Percentiles rank a stretch among this genome's conserved stretches.
These are phyloP conservation scores for Cryptococcus jaspeensis DNA, from an alignment of 1,284 basidiomycete genomes.

Conservation along the genomic window DNA sequence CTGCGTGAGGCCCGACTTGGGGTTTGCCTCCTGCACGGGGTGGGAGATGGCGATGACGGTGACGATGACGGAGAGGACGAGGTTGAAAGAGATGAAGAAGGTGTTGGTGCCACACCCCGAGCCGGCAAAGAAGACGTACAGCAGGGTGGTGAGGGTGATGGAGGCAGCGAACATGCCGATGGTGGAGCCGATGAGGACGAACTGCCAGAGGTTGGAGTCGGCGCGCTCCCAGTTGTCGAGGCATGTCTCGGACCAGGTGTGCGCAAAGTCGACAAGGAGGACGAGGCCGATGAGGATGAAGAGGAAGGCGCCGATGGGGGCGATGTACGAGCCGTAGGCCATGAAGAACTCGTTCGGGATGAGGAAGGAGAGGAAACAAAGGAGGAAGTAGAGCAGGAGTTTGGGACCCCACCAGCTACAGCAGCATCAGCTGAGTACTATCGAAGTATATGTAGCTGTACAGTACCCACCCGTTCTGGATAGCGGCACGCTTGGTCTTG, in stretches of 20 bases:
- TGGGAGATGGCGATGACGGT: slow-evolving; percentile 84
- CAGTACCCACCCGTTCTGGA: slow-evolving; percentile 84
- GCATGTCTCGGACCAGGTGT: slow-evolving; percentile 97
- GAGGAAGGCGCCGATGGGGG: slow-evolving; percentile 84
- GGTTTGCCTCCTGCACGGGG: slow-evolving; percentile 86
- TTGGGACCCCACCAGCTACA: slow-evolving; percentile 98
- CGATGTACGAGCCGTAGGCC: slow-evolving; percentile 78
- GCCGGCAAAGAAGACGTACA: slow-evolving; percentile 89
- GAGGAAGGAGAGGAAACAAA: slow-evolving; percentile 86
- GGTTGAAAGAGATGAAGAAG: slow-evolving; percentile 94
- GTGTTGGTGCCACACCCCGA: slow-evolving; percentile 81
- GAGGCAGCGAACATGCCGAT: slow-evolving; percentile 80
- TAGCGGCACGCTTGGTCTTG: slow-evolving; percentile 81
- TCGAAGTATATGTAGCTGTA: not conserved
- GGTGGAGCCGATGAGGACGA: slow-evolving; percentile 92
- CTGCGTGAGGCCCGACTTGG: slow-evolving; percentile 91
- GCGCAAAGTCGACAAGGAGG: slow-evolving; percentile 96
- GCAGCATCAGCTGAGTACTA: not conserved
- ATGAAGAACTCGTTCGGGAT: slow-evolving; percentile 62
- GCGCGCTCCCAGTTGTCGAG: slow-evolving; percentile 91
- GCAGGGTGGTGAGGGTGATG: slow-evolving; percentile 78
- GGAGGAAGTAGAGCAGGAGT: slow-evolving; percentile 73
- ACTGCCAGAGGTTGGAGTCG: slow-evolving; percentile 90
- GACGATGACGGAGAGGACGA: slow-evolving; percentile 74
- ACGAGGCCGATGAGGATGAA: slow-evolving; percentile 97